Evolutionary conservation across 495 filamentous ascomycete species (phyloP).

Genomic region (Geoglossum glabrum): DNA sequence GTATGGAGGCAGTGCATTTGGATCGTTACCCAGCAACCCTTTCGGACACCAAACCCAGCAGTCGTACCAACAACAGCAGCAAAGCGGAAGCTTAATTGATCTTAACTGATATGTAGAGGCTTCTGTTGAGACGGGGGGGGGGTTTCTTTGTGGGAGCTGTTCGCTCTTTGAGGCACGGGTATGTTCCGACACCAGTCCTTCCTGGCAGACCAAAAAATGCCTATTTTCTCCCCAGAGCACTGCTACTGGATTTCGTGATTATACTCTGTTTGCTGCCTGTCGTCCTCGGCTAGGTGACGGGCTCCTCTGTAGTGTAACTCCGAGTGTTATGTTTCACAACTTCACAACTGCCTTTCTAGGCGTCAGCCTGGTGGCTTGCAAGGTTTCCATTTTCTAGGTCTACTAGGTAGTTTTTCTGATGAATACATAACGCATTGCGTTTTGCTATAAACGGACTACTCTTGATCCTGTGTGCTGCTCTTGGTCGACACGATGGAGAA

Average conservation of each 20-base stretch:
- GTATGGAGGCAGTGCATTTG: conserved; percentile 43
- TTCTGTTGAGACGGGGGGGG: no score
- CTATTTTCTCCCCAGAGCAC: background rate
- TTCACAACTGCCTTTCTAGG: background rate
- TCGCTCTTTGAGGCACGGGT: background rate
- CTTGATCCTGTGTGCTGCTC: background rate
- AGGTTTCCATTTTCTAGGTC: background rate
- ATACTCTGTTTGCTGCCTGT: background rate
- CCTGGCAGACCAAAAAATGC: background rate
- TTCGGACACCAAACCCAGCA: conserved; percentile 23
- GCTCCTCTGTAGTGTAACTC: background rate
- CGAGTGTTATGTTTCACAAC: background rate
- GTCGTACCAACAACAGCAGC: conserved; percentile 33
- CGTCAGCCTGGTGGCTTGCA: background rate
- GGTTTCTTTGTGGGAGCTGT: background rate
- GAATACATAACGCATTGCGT: background rate
- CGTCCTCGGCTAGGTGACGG: background rate
- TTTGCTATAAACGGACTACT: background rate
- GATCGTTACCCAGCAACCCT: conserved; percentile 22
- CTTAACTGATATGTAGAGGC: conserved; percentile 26
- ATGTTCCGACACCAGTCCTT: background rate
- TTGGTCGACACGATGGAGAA: no score
- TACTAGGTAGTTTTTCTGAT: background rate
- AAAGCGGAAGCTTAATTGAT: conserved; percentile 76
- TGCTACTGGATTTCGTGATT: background rate